These are phyloP conservation scores for Lachnellula cervina DNA, from an alignment of 2,329 filamentous ascomycete species.

Conservation along the genomic window DNA sequence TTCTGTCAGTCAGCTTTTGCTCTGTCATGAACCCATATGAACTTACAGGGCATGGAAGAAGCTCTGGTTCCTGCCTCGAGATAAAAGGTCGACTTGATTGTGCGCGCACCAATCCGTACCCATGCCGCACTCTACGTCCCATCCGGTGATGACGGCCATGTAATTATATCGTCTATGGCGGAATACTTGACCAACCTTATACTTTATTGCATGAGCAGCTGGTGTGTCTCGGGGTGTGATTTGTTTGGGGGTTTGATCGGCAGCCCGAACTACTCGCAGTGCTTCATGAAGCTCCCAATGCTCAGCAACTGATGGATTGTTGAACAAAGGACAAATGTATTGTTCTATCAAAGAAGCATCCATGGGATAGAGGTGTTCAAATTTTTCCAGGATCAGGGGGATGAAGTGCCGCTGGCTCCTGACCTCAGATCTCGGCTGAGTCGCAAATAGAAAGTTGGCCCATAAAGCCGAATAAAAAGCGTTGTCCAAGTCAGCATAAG, in stretches of 20 bases:
- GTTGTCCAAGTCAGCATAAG: slow-evolving; percentile 33
- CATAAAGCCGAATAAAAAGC: slow-evolving; percentile 37
- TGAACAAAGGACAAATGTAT: slow-evolving; percentile 33
- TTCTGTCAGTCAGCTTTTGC: slow-evolving; percentile 25
- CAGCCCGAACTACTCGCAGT: slow-evolving; percentile 49
- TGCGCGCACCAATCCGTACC: slow-evolving; percentile 55
- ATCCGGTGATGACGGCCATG: slow-evolving; percentile 80
- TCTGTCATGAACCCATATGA: slow-evolving; percentile 1
- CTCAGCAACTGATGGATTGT: slow-evolving; percentile 27
- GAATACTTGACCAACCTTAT: slow-evolving; percentile 78
- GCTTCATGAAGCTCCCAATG: slow-evolving; percentile 42
- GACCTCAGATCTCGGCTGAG: slow-evolving; percentile 18
- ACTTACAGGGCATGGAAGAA: slow-evolving; percentile 88
- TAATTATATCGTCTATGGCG: slow-evolving; percentile 76
- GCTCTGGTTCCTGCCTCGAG: slow-evolving; percentile 58
- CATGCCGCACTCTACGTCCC: slow-evolving; percentile 57
- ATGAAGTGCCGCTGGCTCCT: slow-evolving; percentile 30
- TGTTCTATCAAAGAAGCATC: slow-evolving; percentile 35
- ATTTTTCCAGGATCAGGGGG: slow-evolving; percentile 32
- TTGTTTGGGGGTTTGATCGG: slow-evolving; percentile 51
- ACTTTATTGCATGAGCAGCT: slow-evolving; percentile 46
- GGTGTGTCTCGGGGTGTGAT: slow-evolving; percentile 30
- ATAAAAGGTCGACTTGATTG: slow-evolving; percentile 57
- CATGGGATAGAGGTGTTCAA: slow-evolving; percentile 35
- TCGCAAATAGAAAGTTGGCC: slow-evolving; percentile 33